phyloP scores from a whole-genome alignment of 306 rosid genomes.

The Lathyrus aphaca region DNA sequence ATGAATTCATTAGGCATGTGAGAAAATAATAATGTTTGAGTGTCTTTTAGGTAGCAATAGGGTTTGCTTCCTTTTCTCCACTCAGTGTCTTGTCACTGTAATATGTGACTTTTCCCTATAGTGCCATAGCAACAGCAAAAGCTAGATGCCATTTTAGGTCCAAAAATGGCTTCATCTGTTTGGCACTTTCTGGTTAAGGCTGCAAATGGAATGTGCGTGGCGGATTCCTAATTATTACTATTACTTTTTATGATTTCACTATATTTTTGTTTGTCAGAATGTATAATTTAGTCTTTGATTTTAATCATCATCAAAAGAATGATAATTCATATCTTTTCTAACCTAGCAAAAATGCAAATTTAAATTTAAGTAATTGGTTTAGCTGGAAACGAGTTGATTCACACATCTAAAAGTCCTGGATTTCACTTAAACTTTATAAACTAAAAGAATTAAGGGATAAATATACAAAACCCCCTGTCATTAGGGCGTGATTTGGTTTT shows the following conservation, averaged over 20 bases:
- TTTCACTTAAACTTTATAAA: no score
- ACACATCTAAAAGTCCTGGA: no score
- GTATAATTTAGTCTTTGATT: no score
- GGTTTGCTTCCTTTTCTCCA: constrained; percentile 48
- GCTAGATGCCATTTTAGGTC: constrained; percentile 31
- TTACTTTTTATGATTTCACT: constrained; percentile 8
- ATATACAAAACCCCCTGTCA: no score
- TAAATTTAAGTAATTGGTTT: no score
- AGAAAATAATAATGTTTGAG: constrained; percentile 42
- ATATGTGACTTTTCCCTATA: constrained; percentile 43
- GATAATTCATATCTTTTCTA: no score
- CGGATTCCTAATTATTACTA: constrained; percentile 33
- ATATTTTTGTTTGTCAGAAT: no score
- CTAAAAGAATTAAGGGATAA: no score
- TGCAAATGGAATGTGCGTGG: constrained; percentile 40
- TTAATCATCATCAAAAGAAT: no score
- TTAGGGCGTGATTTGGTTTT: no score
- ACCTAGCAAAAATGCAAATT: no score
- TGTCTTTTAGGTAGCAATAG: constrained; percentile 46
- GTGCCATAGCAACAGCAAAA: constrained; percentile 29
- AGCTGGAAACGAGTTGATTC: no score
- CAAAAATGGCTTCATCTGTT: constrained; percentile 28
- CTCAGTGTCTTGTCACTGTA: constrained; percentile 55
- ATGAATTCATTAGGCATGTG: constrained; percentile 45
- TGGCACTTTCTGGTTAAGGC: constrained; percentile 46